Conservation (phyloP, 192 early-diverging fungal genomes). For the Linnemannia schmuckeri region DNA sequence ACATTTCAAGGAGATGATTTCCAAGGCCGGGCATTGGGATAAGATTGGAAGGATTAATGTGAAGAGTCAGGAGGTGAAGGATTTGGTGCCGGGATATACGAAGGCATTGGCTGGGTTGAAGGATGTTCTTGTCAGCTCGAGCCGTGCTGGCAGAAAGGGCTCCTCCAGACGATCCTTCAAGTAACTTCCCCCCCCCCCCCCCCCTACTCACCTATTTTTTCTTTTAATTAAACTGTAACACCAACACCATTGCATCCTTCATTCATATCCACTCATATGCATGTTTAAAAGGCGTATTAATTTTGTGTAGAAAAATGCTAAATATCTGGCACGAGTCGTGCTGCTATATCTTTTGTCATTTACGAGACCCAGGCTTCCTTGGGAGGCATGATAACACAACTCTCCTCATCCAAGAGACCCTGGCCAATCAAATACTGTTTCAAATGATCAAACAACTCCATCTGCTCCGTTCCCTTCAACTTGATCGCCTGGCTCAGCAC, state of each 20-base stretch:
- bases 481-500: constrained; percentile 47
- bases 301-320: background rate
- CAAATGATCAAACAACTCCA: constrained; percentile 57
- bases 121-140: constrained; percentile 25
- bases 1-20: constrained; percentile 82
- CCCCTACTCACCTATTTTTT: too few relatives aligned
- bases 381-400: constrained; percentile 50
- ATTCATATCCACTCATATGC: background rate
- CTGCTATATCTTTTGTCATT: background rate
- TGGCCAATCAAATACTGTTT: constrained; percentile 59
- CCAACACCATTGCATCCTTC: background rate
- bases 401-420: constrained; percentile 45
- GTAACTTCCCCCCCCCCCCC: background rate
- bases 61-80: constrained; percentile 54
- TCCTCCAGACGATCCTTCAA: background rate
- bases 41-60: constrained; percentile 69
- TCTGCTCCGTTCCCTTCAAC: constrained; percentile 49
- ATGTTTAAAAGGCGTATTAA: background rate
- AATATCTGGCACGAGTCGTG: background rate
- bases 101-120: constrained; percentile 52
- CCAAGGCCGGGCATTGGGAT: constrained; percentile 70
- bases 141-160: constrained; percentile 15
- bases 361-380: constrained; percentile 54
- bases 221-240: background rate
- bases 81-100: constrained; percentile 52